Percentiles rank a stretch among this genome's conserved stretches.
These are phyloP conservation scores for Leishmania tropica DNA, from an alignment of 208 protist species.

Conservation along the genomic window DNA sequence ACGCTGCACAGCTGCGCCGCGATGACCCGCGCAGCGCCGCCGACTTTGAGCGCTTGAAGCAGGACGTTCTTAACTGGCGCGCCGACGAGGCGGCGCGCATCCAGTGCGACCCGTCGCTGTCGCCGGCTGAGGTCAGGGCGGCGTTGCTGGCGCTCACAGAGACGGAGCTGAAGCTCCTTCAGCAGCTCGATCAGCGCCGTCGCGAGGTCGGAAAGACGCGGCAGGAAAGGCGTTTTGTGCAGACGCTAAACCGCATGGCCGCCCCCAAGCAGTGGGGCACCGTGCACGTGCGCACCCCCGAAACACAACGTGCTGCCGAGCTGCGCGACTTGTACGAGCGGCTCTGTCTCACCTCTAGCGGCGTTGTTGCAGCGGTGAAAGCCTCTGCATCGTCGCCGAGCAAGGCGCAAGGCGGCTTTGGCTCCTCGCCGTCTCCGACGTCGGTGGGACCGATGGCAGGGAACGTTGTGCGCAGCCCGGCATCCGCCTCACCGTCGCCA, in stretches of 20 bases:
- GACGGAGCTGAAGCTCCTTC: constrained; percentile 95
- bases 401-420: not conserved
- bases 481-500: not conserved
- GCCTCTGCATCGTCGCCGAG: not conserved
- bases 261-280: constrained; percentile 85
- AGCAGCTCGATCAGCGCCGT: constrained; percentile 95
- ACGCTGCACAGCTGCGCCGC: constrained; percentile 85
- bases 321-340: constrained; percentile 91
- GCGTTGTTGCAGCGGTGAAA: not conserved
- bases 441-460: not conserved
- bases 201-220: constrained; percentile 63
- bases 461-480: not conserved
- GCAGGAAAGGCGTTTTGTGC: constrained; percentile 62
- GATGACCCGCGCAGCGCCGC: constrained; percentile 87
- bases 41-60: constrained; percentile 94
- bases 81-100: constrained; percentile 82
- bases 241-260: constrained; percentile 75
- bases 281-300: constrained; percentile 86
- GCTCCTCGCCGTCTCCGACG: not conserved
- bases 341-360: constrained; percentile 46
- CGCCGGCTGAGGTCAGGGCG: constrained; percentile 51
- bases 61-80: constrained; percentile 92
- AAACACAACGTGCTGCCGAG: constrained; percentile 93
- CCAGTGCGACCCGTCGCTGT: constrained; percentile 44
- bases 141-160: constrained; percentile 91